Evolutionary conservation across 129 eudicot species (phyloP), one percentile per base, ranked within the genome.

Genomic region (Logfia minima): DNA sequence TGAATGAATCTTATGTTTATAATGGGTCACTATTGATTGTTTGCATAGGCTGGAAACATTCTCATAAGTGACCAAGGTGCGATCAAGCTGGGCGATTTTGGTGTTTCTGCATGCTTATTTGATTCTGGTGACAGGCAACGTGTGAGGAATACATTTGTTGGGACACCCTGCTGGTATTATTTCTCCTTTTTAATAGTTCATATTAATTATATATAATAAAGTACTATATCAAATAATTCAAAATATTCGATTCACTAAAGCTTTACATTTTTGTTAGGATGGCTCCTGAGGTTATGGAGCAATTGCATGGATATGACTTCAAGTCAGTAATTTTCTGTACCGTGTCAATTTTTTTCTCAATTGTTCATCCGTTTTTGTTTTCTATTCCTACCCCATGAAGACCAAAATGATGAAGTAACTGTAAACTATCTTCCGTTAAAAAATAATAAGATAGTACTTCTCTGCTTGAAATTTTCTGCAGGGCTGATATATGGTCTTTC

Each of bases 261-360:
- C 66, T 59, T 75, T 59, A 68, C 56, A 4, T 81, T 55, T 53
- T 68, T 45, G 76, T 76, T 83, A 94, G 99, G 99, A 94, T 94
- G 99, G 99, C 99, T 11, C 99, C 99, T 16, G 99, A 94, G 93
- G 97, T 94, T 53, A 89, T 89, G 99, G 99, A 94, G 85, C 97
- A 94, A 86, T 65, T 87, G 81, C 90, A 87, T 68, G 99, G 97
- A 74, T 91, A 94, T 37, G 97, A 94, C 74, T 94, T 84, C 87
- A 94, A 91, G 99, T 94, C 74, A 63, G 98, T 84, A 66, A 21
- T 63, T 51, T 75, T 75, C 56, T 71, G 51, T 24, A 59, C 48
- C 45, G 10, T 65, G 43, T 67, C 23, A 52, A 51, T 0, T 72
- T 17, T 21, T 19, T 43, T 8, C 11, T 1, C 6, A 17, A 43